These are phyloP conservation scores for Kurtzmaniella cleridarum DNA, from an alignment of 805 yeast genomes.

Conservation along the genomic window DNA sequence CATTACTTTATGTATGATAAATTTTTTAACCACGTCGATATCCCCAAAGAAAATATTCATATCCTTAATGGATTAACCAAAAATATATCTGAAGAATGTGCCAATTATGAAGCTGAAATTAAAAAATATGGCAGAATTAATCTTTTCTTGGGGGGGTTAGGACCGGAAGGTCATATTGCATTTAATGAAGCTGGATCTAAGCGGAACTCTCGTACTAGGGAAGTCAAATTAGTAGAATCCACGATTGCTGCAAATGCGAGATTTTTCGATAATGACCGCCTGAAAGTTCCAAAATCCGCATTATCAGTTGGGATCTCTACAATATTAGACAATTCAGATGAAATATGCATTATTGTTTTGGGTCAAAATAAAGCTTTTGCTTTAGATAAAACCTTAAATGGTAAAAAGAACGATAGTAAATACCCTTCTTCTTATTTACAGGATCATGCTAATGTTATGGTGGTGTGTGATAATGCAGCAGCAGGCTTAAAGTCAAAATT, in stretches of 20 bases:
- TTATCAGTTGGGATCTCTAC: slow-evolving; percentile 55
- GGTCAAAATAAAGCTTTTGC: slow-evolving; percentile 45
- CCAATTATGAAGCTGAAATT: slow-evolving; percentile 43
- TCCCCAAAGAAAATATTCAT: slow-evolving; percentile 46
- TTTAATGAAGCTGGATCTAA: slow-evolving; percentile 54
- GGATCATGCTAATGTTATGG: slow-evolving; percentile 38
- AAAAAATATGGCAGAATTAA: slow-evolving; percentile 44
- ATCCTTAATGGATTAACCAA: slow-evolving; percentile 49
- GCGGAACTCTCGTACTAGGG: slow-evolving; percentile 41
- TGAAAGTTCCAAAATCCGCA: slow-evolving; percentile 47
- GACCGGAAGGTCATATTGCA: slow-evolving; percentile 59
- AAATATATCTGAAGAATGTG: slow-evolving; percentile 43
- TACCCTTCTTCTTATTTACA: slow-evolving; percentile 49
- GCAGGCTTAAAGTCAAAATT: slow-evolving; percentile 32
- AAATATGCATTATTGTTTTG: slow-evolving; percentile 46
- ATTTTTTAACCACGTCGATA: slow-evolving; percentile 51
- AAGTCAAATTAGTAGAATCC: slow-evolving; percentile 41
- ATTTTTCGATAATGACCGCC: slow-evolving; percentile 41
- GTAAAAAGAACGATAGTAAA: slow-evolving; percentile 28
- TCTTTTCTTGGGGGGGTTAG: slow-evolving; percentile 54
- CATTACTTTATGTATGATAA: slow-evolving; percentile 54
- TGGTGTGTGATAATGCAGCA: slow-evolving; percentile 47
- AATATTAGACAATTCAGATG: slow-evolving; percentile 49
- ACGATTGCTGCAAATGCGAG: slow-evolving; percentile 52
- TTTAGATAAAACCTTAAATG: slow-evolving; percentile 39